Percentiles rank a stretch among this genome's conserved stretches.
These are phyloP conservation scores for Otatea glauca DNA, from an alignment of 176 grass and related monocot species.

Conservation along the genomic window DNA sequence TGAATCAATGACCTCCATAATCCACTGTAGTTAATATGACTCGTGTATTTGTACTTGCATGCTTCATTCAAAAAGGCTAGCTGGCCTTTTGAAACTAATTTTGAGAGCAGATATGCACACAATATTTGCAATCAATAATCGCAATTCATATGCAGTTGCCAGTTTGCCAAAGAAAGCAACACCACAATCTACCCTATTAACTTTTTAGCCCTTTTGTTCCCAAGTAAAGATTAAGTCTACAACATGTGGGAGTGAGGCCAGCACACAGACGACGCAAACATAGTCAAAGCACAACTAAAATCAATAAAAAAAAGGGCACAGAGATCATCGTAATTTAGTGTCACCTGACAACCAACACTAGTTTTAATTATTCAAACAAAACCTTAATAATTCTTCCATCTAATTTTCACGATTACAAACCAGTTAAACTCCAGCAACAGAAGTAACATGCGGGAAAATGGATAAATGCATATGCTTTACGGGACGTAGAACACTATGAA, in stretches of 20 bases:
- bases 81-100: not conserved
- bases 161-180: constrained; percentile 2
- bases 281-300: not conserved
- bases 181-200: not conserved
- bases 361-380: not conserved
- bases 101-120: not conserved
- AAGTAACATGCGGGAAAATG: not conserved
- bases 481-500: not conserved
- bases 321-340: not conserved
- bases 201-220: not conserved
- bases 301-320: not conserved
- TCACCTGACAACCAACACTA: not conserved
- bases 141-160: not conserved
- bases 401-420: not conserved
- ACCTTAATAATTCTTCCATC: not conserved
- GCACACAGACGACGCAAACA: not conserved
- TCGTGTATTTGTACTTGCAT: not conserved
- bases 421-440: not conserved
- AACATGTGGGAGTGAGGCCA: not conserved
- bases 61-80: constrained; percentile 1
- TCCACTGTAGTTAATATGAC: not conserved
- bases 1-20: constrained; percentile 1
- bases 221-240: not conserved
- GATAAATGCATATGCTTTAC: not conserved
- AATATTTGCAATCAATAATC: constrained; percentile 11